Percentiles rank a stretch among this genome's conserved stretches.
phyloP scores from a whole-genome alignment of 768 basidiomycete genomes.

The Termitomyces bulborhizus region DNA sequence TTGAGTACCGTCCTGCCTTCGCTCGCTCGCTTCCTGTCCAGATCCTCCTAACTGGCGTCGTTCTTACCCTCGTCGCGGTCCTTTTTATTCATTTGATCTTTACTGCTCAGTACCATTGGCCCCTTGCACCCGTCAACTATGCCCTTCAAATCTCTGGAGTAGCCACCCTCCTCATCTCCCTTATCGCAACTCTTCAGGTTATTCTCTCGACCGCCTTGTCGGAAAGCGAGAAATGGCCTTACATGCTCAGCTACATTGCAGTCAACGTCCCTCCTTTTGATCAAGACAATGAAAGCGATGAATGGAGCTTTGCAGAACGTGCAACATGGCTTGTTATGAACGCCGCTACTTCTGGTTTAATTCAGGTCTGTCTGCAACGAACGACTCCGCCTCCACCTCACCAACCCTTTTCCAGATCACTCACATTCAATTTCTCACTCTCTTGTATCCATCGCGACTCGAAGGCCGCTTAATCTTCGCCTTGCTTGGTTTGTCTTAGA shows the following conservation, averaged over 20 bases:
- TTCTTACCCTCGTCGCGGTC: conserved; percentile 77
- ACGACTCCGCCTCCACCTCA: background rate
- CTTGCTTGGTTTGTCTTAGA: conserved; percentile 56
- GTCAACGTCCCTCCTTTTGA: conserved; percentile 64
- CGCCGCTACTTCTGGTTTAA: conserved; percentile 74
- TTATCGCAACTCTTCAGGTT: conserved; percentile 72
- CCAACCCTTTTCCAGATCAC: conserved; percentile 58
- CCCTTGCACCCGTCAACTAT: conserved; percentile 90
- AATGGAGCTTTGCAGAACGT: conserved; percentile 61
- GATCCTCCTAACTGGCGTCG: conserved; percentile 78
- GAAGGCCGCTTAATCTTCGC: conserved; percentile 84
- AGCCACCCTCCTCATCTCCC: conserved; percentile 68
- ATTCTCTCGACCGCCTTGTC: conserved; percentile 53
- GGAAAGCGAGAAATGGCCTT: conserved; percentile 82
- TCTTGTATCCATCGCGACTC: conserved; percentile 86
- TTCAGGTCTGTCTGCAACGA: conserved; percentile 56
- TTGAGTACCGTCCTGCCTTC: conserved; percentile 72
- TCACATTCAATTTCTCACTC: conserved; percentile 95
- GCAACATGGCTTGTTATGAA: conserved; percentile 87
- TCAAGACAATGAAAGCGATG: conserved; percentile 19
- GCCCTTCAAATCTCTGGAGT: conserved; percentile 84
- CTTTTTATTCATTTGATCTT: conserved; percentile 91
- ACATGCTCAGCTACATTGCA: conserved; percentile 91
- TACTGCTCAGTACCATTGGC: conserved; percentile 94
- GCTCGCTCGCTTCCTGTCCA: conserved; percentile 89